Conservation (phyloP, 2,329 filamentous ascomycete genomes). For the Corynespora cassiicola region DNA sequence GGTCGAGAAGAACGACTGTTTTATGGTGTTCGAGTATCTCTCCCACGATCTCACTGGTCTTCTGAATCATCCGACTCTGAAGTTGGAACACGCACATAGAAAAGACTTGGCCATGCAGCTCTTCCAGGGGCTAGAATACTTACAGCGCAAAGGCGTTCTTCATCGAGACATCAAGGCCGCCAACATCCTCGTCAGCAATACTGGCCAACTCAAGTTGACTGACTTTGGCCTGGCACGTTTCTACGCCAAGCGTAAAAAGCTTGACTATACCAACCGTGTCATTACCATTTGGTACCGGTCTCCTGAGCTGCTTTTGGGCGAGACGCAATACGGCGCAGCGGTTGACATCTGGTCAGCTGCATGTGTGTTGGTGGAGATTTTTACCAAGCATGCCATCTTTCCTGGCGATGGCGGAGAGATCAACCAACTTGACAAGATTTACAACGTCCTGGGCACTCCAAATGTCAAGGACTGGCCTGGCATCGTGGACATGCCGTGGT, state of each 20-base stretch:
- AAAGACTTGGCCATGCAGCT: slow-evolving; percentile 93
- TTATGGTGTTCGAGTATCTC: slow-evolving; percentile 99
- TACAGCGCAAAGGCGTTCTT: slow-evolving; percentile 90
- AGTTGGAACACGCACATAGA: slow-evolving; percentile 82
- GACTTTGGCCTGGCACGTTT: slow-evolving; percentile 97
- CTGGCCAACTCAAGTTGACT: slow-evolving; percentile 87
- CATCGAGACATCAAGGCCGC: slow-evolving; percentile 98
- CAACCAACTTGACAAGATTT: slow-evolving; percentile 96
- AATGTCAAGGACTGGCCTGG: slow-evolving; percentile 85
- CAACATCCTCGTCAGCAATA: slow-evolving; percentile 92
- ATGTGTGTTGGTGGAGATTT: slow-evolving; percentile 96
- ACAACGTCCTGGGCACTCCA: slow-evolving; percentile 87
- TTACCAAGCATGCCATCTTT: slow-evolving; percentile 91
- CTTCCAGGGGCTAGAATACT: slow-evolving; percentile 91
- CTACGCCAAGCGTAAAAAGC: slow-evolving; percentile 87
- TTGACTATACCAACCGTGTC: slow-evolving; percentile 97
- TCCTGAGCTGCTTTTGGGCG: slow-evolving; percentile 89
- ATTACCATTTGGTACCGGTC: slow-evolving; percentile 99
- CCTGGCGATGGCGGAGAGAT: slow-evolving; percentile 96
- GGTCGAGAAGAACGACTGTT: slow-evolving; percentile 98
- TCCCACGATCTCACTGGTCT: slow-evolving; percentile 95
- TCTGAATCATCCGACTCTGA: slow-evolving; percentile 92
- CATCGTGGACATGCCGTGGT: slow-evolving; percentile 95
- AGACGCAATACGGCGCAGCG: slow-evolving; percentile 94
- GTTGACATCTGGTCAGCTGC: slow-evolving; percentile 98